A percentile compares a stretch with the other conserved stretches of the same genome.
phyloP scores from a whole-genome alignment of 768 basidiomycete genomes.

The Hypholoma sublateritium region DNA sequence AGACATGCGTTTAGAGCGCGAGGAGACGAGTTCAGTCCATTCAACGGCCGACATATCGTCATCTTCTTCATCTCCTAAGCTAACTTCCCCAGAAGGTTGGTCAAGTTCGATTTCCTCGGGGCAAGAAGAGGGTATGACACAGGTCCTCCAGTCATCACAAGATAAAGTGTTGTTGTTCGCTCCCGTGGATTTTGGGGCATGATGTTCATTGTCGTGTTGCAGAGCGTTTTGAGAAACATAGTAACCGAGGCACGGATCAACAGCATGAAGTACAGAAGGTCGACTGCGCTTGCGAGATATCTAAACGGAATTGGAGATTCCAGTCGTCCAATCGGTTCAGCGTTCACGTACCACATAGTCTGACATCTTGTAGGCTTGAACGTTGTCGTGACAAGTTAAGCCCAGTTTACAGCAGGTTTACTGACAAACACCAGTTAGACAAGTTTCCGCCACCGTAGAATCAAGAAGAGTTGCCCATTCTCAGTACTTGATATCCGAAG shows the following conservation, averaged over 20 bases:
- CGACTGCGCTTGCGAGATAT: slow-evolving; percentile 29
- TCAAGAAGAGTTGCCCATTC: too few species aligned
- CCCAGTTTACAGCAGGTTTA: too few species aligned
- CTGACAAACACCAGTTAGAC: too few species aligned
- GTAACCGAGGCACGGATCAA: slow-evolving; percentile 41
- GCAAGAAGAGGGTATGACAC: slow-evolving; percentile 1
- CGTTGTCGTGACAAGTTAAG: not conserved
- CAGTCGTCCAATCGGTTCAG: not conserved
- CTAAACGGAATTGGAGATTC: slow-evolving; percentile 11
- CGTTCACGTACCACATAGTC: slow-evolving; percentile 20
- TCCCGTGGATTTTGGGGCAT: not conserved
- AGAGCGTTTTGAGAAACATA: slow-evolving; percentile 18
- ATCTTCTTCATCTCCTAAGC: not conserved
- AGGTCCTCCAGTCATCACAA: not conserved
- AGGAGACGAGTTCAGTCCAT: slow-evolving; percentile 1
- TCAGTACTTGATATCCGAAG: too few species aligned
- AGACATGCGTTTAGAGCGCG: not conserved
- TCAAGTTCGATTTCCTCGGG: slow-evolving; percentile 4
- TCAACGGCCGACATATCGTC: slow-evolving; percentile 6
- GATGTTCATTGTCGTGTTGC: not conserved
- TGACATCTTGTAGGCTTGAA: slow-evolving; percentile 7
- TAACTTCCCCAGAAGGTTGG: not conserved
- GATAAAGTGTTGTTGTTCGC: too few species aligned
- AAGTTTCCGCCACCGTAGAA: too few species aligned
- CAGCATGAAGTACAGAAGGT: slow-evolving; percentile 16